phyloP scores from a whole-genome alignment of 2,329 filamentous ascomycete genomes.

The Zymoseptoria tritici region DNA sequence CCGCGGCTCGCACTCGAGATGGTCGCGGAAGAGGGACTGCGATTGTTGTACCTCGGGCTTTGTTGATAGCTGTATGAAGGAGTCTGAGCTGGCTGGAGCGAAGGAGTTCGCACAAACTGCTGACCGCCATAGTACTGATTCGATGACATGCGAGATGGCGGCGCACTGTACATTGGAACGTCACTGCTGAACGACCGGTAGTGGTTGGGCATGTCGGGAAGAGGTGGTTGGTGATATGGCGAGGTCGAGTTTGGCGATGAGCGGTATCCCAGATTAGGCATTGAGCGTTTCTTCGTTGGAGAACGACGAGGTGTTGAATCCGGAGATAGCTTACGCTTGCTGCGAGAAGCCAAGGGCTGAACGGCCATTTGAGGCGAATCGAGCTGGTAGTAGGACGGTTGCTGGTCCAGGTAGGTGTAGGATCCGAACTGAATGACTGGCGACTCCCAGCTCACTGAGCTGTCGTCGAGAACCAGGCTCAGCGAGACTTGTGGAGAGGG shows the following conservation, averaged over 20 bases:
- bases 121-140: conserved; percentile 24
- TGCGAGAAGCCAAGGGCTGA: conserved; percentile 28
- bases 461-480: conserved; percentile 52
- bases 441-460: conserved; percentile 23
- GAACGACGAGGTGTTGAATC: conserved; percentile 43
- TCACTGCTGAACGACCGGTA: conserved; percentile 32
- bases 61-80: conserved; percentile 29
- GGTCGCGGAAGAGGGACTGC: conserved; percentile 24
- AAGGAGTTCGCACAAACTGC: conserved; percentile 15
- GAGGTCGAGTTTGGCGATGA: conserved; percentile 31
- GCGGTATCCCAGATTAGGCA: conserved; percentile 31
- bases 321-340: conserved; percentile 50
- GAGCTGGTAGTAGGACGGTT: conserved; percentile 21
- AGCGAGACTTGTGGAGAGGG: conserved; percentile 52
- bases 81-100: conserved; percentile 28
- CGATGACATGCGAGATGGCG: conserved; percentile 18
- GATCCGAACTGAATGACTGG: conserved; percentile 51
- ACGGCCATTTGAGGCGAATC: conserved; percentile 23
- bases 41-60: conserved; percentile 12
- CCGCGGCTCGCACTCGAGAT: conserved; percentile 20
- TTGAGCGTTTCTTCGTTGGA: conserved; percentile 37
- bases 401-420: conserved; percentile 47
- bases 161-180: conserved; percentile 23
- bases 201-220: conserved; percentile 29
- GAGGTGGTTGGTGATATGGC: conserved; percentile 30